phyloP scores from a whole-genome alignment of 2,329 filamentous ascomycete genomes.

The Clarireedia hainanense region DNA sequence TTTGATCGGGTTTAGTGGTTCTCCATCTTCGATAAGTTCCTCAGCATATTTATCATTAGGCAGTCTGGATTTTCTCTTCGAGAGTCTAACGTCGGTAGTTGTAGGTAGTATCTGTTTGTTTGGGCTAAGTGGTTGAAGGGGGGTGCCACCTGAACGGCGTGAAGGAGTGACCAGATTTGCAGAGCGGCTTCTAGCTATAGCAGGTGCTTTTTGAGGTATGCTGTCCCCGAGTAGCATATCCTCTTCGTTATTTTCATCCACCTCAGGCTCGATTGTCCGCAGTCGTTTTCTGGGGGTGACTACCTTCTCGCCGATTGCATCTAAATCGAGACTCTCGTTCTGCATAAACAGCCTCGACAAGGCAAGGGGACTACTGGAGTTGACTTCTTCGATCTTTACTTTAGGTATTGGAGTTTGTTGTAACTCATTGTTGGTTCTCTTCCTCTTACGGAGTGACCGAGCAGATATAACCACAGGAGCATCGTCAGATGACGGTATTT shows the following conservation, averaged over 20 bases:
- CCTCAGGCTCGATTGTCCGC: neutral
- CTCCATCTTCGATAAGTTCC: slow-evolving; percentile 22
- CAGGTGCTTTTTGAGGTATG: neutral
- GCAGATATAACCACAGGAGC: slow-evolving; percentile 22
- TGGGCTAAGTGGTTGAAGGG: slow-evolving; percentile 22
- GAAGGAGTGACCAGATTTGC: slow-evolving; percentile 7
- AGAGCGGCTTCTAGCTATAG: neutral
- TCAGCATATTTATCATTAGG: slow-evolving; percentile 13
- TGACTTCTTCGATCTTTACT: slow-evolving; percentile 24
- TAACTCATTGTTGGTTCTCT: slow-evolving; percentile 8
- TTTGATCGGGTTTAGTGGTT: neutral
- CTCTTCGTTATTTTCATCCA: neutral
- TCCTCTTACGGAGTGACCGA: slow-evolving; percentile 24
- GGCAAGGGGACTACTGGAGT: slow-evolving; percentile 24
- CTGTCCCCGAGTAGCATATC: slow-evolving; percentile 2
- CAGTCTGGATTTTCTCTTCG: slow-evolving; percentile 15
- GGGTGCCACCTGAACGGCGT: slow-evolving; percentile 7
- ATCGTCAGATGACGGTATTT: slow-evolving; percentile 12
- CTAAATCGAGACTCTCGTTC: slow-evolving; percentile 30
- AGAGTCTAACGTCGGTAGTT: slow-evolving; percentile 12
- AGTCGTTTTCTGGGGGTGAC: slow-evolving; percentile 29
- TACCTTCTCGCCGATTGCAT: slow-evolving; percentile 30
- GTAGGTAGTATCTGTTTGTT: slow-evolving; percentile 23
- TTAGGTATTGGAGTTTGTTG: slow-evolving; percentile 12
- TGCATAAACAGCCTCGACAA: slow-evolving; percentile 12